Evolutionary conservation across 495 filamentous ascomycete genomes (phyloP).

Genomic region (Aspergillus mulundensis): DNA sequence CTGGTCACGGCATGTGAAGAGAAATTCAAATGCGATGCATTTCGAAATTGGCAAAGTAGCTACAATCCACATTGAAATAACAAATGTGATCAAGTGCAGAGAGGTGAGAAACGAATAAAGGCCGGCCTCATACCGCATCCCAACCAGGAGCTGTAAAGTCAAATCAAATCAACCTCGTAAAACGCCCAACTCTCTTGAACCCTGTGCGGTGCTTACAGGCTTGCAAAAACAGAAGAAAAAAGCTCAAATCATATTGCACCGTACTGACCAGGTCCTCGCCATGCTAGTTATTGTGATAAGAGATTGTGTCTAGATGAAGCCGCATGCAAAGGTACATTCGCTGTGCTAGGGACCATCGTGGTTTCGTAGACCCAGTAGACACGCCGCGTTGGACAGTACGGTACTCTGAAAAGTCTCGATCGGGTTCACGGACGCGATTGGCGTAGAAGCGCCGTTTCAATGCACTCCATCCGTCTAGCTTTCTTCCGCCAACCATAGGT

Average conservation of each 20-base stretch:
- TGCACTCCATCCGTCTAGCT: not conserved
- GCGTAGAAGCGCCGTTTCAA: not conserved
- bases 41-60: not conserved
- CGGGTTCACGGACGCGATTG: not conserved
- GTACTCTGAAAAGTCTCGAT: not conserved
- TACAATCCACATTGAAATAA: not conserved
- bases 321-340: not conserved
- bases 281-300: not conserved
- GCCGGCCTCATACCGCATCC: slow-evolving; percentile 7
- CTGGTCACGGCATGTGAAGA: too few species aligned
- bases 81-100: not conserved
- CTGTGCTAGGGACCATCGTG: not conserved
- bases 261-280: not conserved
- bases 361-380: not conserved
- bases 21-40: not conserved
- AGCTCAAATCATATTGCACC: not conserved
- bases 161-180: not conserved
- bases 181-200: slow-evolving; percentile 3
- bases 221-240: not conserved
- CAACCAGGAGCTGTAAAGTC: slow-evolving; percentile 3
- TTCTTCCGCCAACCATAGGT: not conserved
- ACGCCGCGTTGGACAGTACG: not conserved
- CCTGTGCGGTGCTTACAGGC: slow-evolving; percentile 1
- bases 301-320: not conserved
- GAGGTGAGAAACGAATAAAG: slow-evolving; percentile 6